These are phyloP conservation scores for Nakaseomyces kungkrabaensis DNA, from an alignment of 1,139 yeast species.

Conservation along the genomic window DNA sequence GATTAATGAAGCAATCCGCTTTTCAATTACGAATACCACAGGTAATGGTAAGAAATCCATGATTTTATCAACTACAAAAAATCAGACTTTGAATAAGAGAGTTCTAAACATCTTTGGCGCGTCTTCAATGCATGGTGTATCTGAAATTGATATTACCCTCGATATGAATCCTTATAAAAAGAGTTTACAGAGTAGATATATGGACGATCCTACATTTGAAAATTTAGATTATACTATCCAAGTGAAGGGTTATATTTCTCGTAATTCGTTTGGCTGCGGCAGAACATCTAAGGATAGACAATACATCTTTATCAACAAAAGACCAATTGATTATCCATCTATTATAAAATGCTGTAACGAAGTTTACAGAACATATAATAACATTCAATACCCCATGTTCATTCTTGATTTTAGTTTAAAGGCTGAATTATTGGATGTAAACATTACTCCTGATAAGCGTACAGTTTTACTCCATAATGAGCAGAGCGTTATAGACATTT, in stretches of 20 bases:
- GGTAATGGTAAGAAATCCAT: conserved; percentile 41
- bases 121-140: conserved; percentile 47
- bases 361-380: conserved; percentile 58
- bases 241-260: conserved; percentile 57
- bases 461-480: conserved; percentile 64
- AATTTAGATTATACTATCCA: conserved; percentile 26
- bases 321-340: conserved; percentile 60
- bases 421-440: conserved; percentile 56
- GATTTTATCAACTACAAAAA: conserved; percentile 43
- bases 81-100: conserved; percentile 40
- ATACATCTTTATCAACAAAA: conserved; percentile 54
- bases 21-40: conserved; percentile 47
- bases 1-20: conserved; percentile 46
- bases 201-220: conserved; percentile 12
- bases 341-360: conserved; percentile 59
- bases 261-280: conserved; percentile 69
- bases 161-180: conserved; percentile 24
- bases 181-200: conserved; percentile 12
- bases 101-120: conserved; percentile 64
- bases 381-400: conserved; percentile 66
- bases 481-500: conserved; percentile 40
- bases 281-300: conserved; percentile 68
- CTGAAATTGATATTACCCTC: conserved; percentile 35
- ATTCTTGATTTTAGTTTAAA: conserved; percentile 50
- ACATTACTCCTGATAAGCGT: conserved; percentile 86